Evolutionary conservation across 139 green algal species (phyloP), one percentile per base, ranked within the genome.

Genomic region (Coelastrella sp.): DNA sequence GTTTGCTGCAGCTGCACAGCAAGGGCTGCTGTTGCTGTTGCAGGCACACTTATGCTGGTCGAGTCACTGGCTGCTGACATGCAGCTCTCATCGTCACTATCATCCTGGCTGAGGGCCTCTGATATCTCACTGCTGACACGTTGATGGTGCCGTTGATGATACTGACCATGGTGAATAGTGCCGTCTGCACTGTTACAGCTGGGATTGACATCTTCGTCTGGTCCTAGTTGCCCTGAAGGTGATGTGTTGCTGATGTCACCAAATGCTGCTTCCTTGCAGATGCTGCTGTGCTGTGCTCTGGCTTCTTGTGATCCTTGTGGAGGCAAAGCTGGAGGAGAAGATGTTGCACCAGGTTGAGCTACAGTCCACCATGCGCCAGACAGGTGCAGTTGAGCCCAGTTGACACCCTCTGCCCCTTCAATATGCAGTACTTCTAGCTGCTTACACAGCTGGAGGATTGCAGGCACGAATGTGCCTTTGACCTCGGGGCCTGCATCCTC

Each of bases 381-480:
- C 9, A 45, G 51, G 30, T 81, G 45, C 51, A 86, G 50, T 11
- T 76, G 40, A 9, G 75, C 3, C 89, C 91, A 94, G 45, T 73
- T 86, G 5, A 94, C 34, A 0, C 34, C n/a, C 2, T 88, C 86
- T 19, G 92, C 88, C 83, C 80, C 85, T 5, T 75, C 77, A 1
- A 94, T 83, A 41, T 90, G 84, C 41, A 92, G 85, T 0, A 38
- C 41, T 50, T 85, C 38, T 15, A 94, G 81, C 13, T 84, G 21
- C 3, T 32, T 38, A 86, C 89, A 92, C 40, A 37, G 25, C 50
- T 89, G 83, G 32, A 93, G 69, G 43, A 93, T 73, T 2, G 67
- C 60, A 19, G 87, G 68, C 38, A 94, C 59, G 73, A 89, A 93
- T 13, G 50, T 78, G 62, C 91, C 91, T 78, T 67, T 38, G 17